Conservation (phyloP, 1,284 basidiomycete species). For the Phenoliferia sp. region DNA sequence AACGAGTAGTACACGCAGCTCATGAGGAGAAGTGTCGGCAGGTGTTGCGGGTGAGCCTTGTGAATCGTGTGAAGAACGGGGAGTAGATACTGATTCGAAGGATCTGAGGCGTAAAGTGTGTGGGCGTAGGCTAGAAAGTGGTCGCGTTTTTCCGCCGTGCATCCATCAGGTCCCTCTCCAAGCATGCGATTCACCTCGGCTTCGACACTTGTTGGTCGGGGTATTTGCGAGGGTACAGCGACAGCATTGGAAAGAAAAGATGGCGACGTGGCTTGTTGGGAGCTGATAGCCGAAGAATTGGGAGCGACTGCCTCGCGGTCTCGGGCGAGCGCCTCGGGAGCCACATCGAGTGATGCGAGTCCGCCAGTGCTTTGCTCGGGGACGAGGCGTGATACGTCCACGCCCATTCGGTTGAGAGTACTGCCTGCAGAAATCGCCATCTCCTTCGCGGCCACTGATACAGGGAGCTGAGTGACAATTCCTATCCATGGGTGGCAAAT, state of each 20-base stretch:
- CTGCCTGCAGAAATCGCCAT: slow-evolving; percentile 22
- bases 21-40: slow-evolving; percentile 43
- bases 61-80: slow-evolving; percentile 40
- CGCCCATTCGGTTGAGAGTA: slow-evolving; percentile 16
- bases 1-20: slow-evolving; percentile 44
- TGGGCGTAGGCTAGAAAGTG: slow-evolving; percentile 32
- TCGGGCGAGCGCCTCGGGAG: slow-evolving; percentile 6
- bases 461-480: too few relatives aligned
- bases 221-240: neutral
- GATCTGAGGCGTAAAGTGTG: slow-evolving; percentile 22
- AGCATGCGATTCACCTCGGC: neutral
- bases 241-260: neutral
- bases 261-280: neutral
- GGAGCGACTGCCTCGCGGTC: neutral
- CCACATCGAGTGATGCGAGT: slow-evolving; percentile 12
- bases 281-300: neutral
- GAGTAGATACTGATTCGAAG: slow-evolving; percentile 34
- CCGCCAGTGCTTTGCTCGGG: neutral
- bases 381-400: slow-evolving; percentile 8
- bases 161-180: neutral
- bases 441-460: slow-evolving; percentile 33
- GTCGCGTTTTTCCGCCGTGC: slow-evolving; percentile 26
- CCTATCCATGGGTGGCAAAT: neutral
- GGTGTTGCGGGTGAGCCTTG: slow-evolving; percentile 40
- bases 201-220: neutral